Evolutionary conservation across 2,329 filamentous ascomycete species (phyloP).

Genomic region (Lomentospora prolificans): DNA sequence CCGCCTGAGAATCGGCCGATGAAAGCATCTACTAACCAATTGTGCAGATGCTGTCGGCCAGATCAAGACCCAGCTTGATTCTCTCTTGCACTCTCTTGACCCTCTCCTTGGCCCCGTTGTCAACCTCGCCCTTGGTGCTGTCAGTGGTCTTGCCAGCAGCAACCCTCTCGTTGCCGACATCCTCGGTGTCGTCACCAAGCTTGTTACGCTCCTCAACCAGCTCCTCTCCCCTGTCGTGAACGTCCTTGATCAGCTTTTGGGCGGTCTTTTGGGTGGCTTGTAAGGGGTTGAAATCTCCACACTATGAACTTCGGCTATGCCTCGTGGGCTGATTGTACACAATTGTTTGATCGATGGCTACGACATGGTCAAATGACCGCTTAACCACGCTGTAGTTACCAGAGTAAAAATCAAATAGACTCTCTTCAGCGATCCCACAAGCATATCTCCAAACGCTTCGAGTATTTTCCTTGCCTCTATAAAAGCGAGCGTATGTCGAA

Average conservation of each 20-base stretch:
- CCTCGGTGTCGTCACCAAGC: not conserved
- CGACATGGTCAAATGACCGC: too few species aligned
- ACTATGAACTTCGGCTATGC: too few species aligned
- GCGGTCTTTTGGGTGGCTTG: not conserved
- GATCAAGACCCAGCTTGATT: not conserved
- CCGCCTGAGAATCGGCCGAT: too few species aligned
- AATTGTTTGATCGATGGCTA: too few species aligned
- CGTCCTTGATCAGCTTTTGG: not conserved
- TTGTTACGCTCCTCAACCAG: not conserved
- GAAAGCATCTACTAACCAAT: not conserved
- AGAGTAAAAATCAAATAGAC: too few species aligned
- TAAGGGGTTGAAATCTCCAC: not conserved
- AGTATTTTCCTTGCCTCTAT: too few species aligned
- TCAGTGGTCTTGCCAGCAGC: not conserved
- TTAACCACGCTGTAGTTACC: too few species aligned
- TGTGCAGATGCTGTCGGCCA: not conserved
- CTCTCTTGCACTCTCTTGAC: not conserved
- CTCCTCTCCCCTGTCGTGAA: not conserved
- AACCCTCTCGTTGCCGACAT: not conserved
- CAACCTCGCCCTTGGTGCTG: slow-evolving; percentile 10
- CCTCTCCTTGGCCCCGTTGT: slow-evolving; percentile 14
- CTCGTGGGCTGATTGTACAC: too few species aligned
- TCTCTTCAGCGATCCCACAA: too few species aligned
- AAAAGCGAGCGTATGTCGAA: too few species aligned
- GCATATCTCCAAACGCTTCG: too few species aligned